Percentiles rank a stretch among this genome's conserved stretches.
Conservation (phyloP, 345 rosid genomes). For the Eucalyptus guilfoylei region DNA sequence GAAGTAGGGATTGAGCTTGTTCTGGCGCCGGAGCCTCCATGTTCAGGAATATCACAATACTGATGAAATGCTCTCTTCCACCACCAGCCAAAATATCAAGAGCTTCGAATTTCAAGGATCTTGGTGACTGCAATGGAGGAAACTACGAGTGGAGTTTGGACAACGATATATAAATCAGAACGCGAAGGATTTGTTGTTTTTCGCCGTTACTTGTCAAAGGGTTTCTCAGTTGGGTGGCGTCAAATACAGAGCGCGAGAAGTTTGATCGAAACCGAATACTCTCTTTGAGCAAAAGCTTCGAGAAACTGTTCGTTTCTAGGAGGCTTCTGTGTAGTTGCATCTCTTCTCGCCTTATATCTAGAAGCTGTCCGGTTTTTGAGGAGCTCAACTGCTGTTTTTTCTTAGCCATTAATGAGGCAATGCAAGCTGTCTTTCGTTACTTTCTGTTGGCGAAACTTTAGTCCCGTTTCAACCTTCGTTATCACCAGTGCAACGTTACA, state of each 20-base stretch:
- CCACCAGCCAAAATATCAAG: background rate
- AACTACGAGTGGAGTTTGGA: background rate
- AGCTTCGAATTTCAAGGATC: background rate
- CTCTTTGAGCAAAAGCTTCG: background rate
- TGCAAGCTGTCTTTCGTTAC: background rate
- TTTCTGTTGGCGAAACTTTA: background rate
- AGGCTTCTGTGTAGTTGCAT: background rate
- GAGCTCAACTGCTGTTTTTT: background rate
- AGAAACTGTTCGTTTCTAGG: background rate
- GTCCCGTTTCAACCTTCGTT: background rate
- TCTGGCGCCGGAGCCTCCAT: background rate
- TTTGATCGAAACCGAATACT: background rate
- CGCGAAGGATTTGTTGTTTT: background rate
- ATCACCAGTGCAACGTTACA: background rate
- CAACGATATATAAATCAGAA: background rate
- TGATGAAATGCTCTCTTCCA: background rate
- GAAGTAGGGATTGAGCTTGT: background rate
- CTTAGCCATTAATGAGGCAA: background rate
- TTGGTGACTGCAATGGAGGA: background rate
- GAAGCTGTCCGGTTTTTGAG: background rate
- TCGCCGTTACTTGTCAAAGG: background rate
- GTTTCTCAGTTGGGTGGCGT: background rate
- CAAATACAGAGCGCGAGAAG: background rate
- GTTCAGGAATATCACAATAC: background rate
- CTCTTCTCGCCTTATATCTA: background rate